Base-by-base conservation (phyloP, 441 rosid species). In the Theobroma grandiflorum region DNA sequence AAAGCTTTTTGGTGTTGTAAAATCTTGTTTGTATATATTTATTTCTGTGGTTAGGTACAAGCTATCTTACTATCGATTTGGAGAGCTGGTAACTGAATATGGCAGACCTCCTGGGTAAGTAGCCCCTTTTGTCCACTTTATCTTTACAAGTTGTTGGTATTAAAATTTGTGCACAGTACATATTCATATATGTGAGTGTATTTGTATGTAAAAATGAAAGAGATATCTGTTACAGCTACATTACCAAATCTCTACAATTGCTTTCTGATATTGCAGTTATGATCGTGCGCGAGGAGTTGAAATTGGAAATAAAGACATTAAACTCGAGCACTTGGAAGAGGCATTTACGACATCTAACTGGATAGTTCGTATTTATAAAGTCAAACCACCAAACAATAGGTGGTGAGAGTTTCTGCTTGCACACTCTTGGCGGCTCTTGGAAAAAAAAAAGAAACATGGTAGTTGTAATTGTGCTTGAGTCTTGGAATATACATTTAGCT, bases 241-340 rank as follows among this genome's bases (percentile, higher is more conserved):
- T 75, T 81, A 73, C 69, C 66, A 52, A 53, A 67, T 38, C 71
- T 8, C 38, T 70, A 11, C 37, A 52, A 61, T 61, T 83, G 53
- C 38, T 74, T 65, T 52, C n/a, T 67, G 43, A 59, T 52, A 52
- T 82, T 81, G 80, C 84, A 96, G 99, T 83, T 94, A 88, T 83
- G 99, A 96, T 90, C 93, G 98, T 50, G 98, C 98, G 9, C 91
- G 99, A 79, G 98, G 98, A 4, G 98, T 93, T 53, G 99, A 94
- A 88, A 96, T 96, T 33, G 98, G 99, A 78, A 96, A 96, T 73
- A 96, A 94, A 85, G 96, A 94, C 80, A 72, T 96, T 61, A 92
- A 96, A 83, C 97, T 97, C 1, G 95, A 94, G 81, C 85, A 92
- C 82, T 82, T 97, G 81, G 99, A 97, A 85, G 99, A 97, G 85